Base-by-base conservation (phyloP, 257 asterid species). In the Capsicum chinense region DNA sequence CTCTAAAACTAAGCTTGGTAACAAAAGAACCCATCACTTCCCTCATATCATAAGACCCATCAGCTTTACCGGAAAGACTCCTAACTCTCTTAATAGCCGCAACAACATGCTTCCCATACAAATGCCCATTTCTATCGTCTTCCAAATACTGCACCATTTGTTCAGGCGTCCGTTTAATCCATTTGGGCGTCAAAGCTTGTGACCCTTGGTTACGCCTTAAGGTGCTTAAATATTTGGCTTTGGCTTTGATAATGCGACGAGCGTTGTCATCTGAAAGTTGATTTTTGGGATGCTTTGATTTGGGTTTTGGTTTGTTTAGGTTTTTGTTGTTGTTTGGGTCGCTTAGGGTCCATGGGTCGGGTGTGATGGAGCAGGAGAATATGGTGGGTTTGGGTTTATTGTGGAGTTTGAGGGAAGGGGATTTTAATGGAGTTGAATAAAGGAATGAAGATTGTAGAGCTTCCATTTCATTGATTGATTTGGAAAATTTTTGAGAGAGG, bases 331-430 rank as follows among this genome's bases (percentile, higher is more conserved):
- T 91, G 91, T 26, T 26, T 26, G 95, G 97, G 83, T 94, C 93
- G 89, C 98, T 92, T 71, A 92, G 93, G 6, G 94, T 84, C 99
- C 99, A 96, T 7, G 98, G 98, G 91, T 96, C 98, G 52, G 98
- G 94, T 56, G 89, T 87, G 79, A 90, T n/a, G 79, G 93, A 91
- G 90, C 92, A 92, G 64, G 79, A 88, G 56, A 91, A 8, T 47
- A 44, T 86, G 63, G 83, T 48, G 5, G 84, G 60, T 70, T 87
- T 69, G 80, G 87, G 83, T 87, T 42, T 80, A 73, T 42, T 83
- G 56, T 85, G 9, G 33, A 82, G 70, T 17, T 63, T 85, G 21
- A 86, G 83, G 60, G 89, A 87, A 59, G 86, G 91, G 39, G 54
- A 19, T 79, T 83, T 82, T 50, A 87, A 50, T 79, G 79, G 69